Base-by-base conservation (phyloP, 2,329 filamentous ascomycete genomes). In the Aureobasidium pullulans region DNA sequence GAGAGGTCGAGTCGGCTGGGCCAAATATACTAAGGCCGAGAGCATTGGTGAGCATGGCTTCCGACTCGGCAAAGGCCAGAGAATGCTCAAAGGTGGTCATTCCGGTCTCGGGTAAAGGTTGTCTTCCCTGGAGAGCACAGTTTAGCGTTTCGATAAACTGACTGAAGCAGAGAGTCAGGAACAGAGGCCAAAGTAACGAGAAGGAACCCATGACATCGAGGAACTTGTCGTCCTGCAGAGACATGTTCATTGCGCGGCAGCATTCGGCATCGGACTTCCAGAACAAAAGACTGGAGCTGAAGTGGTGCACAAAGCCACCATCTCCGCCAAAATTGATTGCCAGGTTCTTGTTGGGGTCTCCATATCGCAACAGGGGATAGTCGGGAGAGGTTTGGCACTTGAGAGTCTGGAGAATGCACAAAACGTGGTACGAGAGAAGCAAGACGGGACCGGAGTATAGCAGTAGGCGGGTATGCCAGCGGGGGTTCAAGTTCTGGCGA, bases 81-180 rank as follows among this genome's bases (percentile, higher is more conserved):
- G 92, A 96, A 69, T 96, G 92, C 71, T 99, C 94, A 67, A 97
- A 96, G 2, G 96, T 82, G 0, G 92, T 96, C 89, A 97, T 96
- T 16, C 91, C 92, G 1, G 90, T 95, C 74, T 97, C 94, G 0
- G 89, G 87, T 63, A 88, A 84, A 0, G 90, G 83, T 2, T 84
- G 82, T 2, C 88, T 84, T 34, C 93, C 93, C 71, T 96, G 90
- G 6, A 97, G 81, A 9, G 93, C 90, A 71, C 90, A 96, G 4
- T 88, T 87, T 9, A 97, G 76, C 0, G 90, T 94, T 73, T 97
- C 94, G 19, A 96, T 76, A 66, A 97, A 93, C 69, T 96, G 90
- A 65, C 90, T 92, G 1, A 86, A 73, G 63, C 82, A 84, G 8
- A 87, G 68, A 0, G 84, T 85, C 42, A 87, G 75, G 66, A 91